Percentiles rank a stretch among this genome's conserved stretches.
Evolutionary conservation across 2,329 filamentous ascomycete genomes (phyloP).

Genomic region (Pyricularia sp.): DNA sequence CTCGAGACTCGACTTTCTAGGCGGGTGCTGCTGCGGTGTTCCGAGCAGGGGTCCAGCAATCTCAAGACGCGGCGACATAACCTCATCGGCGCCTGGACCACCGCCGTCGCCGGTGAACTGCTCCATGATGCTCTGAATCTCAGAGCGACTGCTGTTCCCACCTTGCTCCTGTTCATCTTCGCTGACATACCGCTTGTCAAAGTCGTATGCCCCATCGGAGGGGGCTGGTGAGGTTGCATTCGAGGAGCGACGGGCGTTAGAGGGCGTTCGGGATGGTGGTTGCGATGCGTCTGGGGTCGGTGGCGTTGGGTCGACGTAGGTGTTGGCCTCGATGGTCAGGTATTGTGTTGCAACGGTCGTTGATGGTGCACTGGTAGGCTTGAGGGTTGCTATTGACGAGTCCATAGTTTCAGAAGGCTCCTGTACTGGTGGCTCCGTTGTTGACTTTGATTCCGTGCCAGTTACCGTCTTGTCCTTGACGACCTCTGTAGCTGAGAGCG

Average conservation of each 20-base stretch:
- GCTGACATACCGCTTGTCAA: constrained; percentile 42
- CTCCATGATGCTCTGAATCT: constrained; percentile 97
- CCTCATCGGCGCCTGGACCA: constrained; percentile 66
- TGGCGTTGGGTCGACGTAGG: constrained; percentile 50
- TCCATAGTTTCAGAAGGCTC: constrained; percentile 9
- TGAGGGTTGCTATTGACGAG: constrained; percentile 38
- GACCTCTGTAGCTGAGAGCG: background rate
- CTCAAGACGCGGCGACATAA: constrained; percentile 85
- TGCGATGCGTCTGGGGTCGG: constrained; percentile 45
- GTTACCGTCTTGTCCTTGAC: constrained; percentile 3
- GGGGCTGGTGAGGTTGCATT: constrained; percentile 39
- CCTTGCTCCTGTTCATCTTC: constrained; percentile 53
- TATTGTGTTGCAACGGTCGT: constrained; percentile 29
- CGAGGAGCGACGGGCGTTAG: constrained; percentile 40
- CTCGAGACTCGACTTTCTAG: constrained; percentile 79
- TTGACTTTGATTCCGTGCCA: background rate
- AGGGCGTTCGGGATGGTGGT: constrained; percentile 49
- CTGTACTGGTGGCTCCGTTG: background rate
- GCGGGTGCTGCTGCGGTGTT: constrained; percentile 61
- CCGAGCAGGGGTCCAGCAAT: constrained; percentile 69
- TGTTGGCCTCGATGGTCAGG: constrained; percentile 32
- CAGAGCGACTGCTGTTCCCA: constrained; percentile 48
- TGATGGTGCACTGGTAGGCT: constrained; percentile 30
- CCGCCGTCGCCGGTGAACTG: constrained; percentile 75
- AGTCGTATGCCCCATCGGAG: constrained; percentile 45